Conservation (phyloP, 2,329 filamentous ascomycete genomes). For the Meredithiella fracta region DNA sequence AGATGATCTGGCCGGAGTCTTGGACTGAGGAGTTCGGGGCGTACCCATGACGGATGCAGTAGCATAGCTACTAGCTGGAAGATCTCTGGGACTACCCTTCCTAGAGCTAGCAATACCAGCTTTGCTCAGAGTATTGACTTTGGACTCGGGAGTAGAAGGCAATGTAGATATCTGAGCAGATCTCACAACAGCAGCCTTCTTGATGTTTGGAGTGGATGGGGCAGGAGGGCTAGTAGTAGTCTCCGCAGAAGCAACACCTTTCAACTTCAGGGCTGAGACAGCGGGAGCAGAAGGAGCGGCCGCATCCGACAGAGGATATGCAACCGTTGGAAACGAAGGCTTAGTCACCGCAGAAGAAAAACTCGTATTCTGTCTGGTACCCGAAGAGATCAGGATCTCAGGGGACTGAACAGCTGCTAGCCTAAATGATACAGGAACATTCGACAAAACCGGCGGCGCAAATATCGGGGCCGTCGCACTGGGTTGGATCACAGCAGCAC, state of each 20-base stretch:
- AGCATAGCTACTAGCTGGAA: background rate
- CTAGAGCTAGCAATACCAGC: slow-evolving; percentile 2
- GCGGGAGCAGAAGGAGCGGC: background rate
- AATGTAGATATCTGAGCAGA: background rate
- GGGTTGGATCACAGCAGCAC: background rate
- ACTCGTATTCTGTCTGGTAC: too few species aligned
- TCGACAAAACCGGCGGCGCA: too few species aligned
- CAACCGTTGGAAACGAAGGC: too few species aligned
- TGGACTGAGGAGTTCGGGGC: slow-evolving; percentile 14
- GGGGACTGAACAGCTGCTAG: too few species aligned
- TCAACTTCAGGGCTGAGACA: slow-evolving; percentile 16
- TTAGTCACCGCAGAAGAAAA: too few species aligned
- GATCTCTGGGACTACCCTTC: background rate
- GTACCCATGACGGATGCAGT: slow-evolving; percentile 21
- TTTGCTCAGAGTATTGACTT: slow-evolving; percentile 3
- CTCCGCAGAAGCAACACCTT: too few species aligned
- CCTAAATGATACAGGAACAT: background rate
- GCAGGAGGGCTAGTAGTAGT: too few species aligned
- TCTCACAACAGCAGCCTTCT: background rate
- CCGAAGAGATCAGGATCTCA: too few species aligned
- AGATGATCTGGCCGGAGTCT: slow-evolving; percentile 15
- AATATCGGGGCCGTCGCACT: background rate
- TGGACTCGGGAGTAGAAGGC: slow-evolving; percentile 9
- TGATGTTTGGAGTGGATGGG: slow-evolving; percentile 16
- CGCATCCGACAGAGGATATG: background rate